Base-by-base conservation (phyloP, 2,329 filamentous ascomycete species). In the Akanthomyces muscarius region DNA sequence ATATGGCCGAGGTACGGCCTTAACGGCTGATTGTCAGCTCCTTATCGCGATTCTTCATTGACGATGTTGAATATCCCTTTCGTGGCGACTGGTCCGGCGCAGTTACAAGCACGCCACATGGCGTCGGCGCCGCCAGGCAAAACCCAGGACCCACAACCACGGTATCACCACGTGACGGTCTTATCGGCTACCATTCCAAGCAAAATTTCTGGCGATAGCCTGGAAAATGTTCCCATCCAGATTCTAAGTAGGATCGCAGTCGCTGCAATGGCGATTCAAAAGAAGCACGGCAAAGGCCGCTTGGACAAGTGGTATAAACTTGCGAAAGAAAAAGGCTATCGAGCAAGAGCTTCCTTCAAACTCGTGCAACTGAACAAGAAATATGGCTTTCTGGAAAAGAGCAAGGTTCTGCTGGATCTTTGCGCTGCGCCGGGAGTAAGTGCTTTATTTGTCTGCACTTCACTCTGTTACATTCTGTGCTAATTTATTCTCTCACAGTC, bases 301-400 rank as follows among this genome's bases (percentile, higher is more conserved):
- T 84, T 97, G 72, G 95, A 99, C 79, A 97, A 98, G 79, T 98
- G 93, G 91, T 99, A 98, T 80, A 94, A 93, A 75, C 88, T 98
- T 71, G 95, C 95, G 66, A 99, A 99, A 78, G 95, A 99, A 76
- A 98, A 97, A 78, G 95, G 95, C 66, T 99, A 97, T 75, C 85
- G 95, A 72, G 94, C 95, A 66, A 86, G 95, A 84, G 93, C 95
- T 70, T 93, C 95, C 63, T 98, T 98, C 85, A 99, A 99, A 80
- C 80, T 99, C 70, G 94, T 99, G 69, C 94, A 99, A 76, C 81
- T 99, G 71, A 99, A 99, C 81, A 97, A 98, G 80, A 98, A 97
- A 76, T 99, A 96, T 89, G 91, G 92, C 69, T 99, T 99, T 77
- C 82, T 99, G 69, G 92, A 98, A 77, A 94, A 96, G 82, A 96